phyloP scores from a whole-genome alignment of 371 early-diverging fungal species.

The Mortierella sp. region DNA sequence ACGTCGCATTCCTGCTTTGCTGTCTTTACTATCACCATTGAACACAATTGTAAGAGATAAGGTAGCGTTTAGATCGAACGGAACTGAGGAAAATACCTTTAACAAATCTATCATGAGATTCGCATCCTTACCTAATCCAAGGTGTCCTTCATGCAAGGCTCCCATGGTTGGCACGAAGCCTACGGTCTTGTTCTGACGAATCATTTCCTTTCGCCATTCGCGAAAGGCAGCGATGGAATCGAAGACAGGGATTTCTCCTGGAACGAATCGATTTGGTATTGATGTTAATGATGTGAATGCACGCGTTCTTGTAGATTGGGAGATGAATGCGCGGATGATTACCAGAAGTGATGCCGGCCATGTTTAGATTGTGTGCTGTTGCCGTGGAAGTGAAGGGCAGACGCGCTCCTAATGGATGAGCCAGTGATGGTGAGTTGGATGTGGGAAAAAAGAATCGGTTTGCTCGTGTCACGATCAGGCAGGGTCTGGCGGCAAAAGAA shows the following conservation, averaged over 20 bases:
- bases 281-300: not conserved
- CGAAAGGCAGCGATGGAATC: slow-evolving; percentile 74
- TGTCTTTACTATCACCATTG: slow-evolving; percentile 58
- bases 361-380: not conserved
- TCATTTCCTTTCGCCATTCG: slow-evolving; percentile 70
- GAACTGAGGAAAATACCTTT: not conserved
- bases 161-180: slow-evolving; percentile 94
- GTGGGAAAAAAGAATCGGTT: slow-evolving; percentile 6
- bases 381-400: slow-evolving; percentile 4
- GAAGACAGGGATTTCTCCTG: slow-evolving; percentile 68
- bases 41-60: not conserved
- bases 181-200: slow-evolving; percentile 64
- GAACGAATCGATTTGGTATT: not conserved
- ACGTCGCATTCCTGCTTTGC: slow-evolving; percentile 75
- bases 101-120: not conserved
- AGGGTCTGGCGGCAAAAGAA: not conserved
- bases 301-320: not conserved
- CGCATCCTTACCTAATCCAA: slow-evolving; percentile 70
- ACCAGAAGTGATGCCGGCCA: not conserved
- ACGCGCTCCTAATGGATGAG: slow-evolving; percentile 7
- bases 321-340: slow-evolving; percentile 4
- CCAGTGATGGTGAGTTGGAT: slow-evolving; percentile 1
- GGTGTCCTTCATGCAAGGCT: slow-evolving; percentile 92
- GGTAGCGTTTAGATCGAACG: not conserved
- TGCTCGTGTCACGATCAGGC: slow-evolving; percentile 14